phyloP scores from a whole-genome alignment of 2,329 filamentous ascomycete genomes.

The Karstenula rhodostoma region DNA sequence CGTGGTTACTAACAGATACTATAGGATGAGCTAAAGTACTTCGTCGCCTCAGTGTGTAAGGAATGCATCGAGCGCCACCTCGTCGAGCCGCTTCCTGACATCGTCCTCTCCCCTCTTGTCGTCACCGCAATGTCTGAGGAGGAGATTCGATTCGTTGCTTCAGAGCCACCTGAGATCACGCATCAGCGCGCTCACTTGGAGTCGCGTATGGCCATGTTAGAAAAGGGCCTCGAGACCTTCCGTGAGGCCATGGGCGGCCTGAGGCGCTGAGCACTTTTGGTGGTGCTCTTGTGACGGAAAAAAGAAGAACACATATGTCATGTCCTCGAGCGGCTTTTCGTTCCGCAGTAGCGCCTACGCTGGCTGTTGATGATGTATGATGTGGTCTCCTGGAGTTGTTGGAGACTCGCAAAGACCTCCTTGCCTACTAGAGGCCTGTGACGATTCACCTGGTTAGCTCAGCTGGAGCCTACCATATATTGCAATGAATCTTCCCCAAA shows the following conservation, averaged over 20 bases:
- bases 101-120: conserved; percentile 40
- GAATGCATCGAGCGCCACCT: conserved; percentile 48
- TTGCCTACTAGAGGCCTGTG: background rate
- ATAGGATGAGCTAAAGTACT: conserved; percentile 44
- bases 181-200: conserved; percentile 39
- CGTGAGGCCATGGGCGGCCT: conserved; percentile 20
- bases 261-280: background rate
- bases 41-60: conserved; percentile 40
- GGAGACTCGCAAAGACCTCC: background rate
- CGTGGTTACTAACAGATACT: background rate
- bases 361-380: background rate
- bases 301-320: background rate
- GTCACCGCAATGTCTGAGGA: conserved; percentile 45
- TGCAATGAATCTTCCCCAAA: background rate
- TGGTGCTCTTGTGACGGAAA: background rate
- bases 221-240: conserved; percentile 47
- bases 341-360: background rate
- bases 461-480: background rate
- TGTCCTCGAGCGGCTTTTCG: background rate
- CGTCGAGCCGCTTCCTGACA: conserved; percentile 32
- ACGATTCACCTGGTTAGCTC: background rate
- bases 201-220: conserved; percentile 40
- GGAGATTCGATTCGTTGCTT: conserved; percentile 44
- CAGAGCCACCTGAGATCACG: conserved; percentile 42
- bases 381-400: background rate